A percentile compares a stretch with the other conserved stretches of the same genome.
Evolutionary conservation across 805 yeast genomes (phyloP).

Genomic region (Myxozyma monticola): DNA sequence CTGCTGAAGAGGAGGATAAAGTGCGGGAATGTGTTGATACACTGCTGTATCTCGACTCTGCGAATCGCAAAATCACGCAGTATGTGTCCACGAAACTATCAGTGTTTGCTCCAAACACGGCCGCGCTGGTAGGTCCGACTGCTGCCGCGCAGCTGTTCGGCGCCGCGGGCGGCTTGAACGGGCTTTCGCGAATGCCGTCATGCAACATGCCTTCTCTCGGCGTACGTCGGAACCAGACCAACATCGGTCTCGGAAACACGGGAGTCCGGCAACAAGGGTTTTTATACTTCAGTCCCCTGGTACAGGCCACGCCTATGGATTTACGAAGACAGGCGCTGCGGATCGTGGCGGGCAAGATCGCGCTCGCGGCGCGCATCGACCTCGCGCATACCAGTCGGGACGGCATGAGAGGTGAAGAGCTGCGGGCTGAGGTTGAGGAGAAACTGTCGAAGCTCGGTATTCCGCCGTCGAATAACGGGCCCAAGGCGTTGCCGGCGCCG

Average conservation of each 20-base stretch:
- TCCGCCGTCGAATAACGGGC: conserved; percentile 68
- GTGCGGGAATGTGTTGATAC: conserved; percentile 51
- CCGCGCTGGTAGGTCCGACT: conserved; percentile 68
- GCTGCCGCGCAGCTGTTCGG: conserved; percentile 74
- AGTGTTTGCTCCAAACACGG: conserved; percentile 74
- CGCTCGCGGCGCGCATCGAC: conserved; percentile 83
- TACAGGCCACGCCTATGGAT: conserved; percentile 60
- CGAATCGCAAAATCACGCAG: conserved; percentile 47
- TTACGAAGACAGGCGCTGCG: conserved; percentile 69
- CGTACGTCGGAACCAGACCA: conserved; percentile 44
- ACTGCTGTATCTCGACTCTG: conserved; percentile 47
- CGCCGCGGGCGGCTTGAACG: conserved; percentile 64
- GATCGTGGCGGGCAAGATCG: conserved; percentile 73
- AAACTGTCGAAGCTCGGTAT: conserved; percentile 70
- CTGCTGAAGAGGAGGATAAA: conserved; percentile 40
- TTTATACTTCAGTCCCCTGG: conserved; percentile 58
- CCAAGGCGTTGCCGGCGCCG: conserved; percentile 73
- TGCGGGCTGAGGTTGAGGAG: conserved; percentile 58
- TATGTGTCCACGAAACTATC: conserved; percentile 60
- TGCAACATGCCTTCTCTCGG: conserved; percentile 85
- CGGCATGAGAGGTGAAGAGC: conserved; percentile 58
- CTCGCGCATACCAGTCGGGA: conserved; percentile 46
- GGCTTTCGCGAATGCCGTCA: conserved; percentile 69
- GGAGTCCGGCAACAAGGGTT: conserved; percentile 68
- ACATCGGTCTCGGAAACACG: conserved; percentile 45